Evolutionary conservation across 2,329 filamentous ascomycete species (phyloP).

Genomic region (Clarireedia homoeocarpa): DNA sequence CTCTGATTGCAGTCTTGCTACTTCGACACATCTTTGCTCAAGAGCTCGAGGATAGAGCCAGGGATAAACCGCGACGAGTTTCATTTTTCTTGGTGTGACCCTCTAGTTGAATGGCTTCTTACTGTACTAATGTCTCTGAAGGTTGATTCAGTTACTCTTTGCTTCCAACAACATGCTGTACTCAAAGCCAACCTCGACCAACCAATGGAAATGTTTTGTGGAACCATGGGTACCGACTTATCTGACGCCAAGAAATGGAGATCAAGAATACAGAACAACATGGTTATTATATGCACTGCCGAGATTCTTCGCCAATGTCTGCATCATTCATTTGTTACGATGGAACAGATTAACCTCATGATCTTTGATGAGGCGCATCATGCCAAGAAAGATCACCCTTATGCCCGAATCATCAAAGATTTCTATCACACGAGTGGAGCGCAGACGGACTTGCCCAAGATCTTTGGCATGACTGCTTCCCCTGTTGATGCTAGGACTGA

Average conservation of each 20-base stretch:
- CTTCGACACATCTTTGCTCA: slow-evolving; percentile 67
- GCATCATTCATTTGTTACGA: slow-evolving; percentile 68
- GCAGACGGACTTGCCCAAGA: slow-evolving; percentile 52
- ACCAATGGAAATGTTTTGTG: slow-evolving; percentile 65
- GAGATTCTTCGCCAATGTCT: slow-evolving; percentile 77
- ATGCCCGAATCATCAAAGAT: slow-evolving; percentile 82
- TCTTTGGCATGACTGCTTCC: slow-evolving; percentile 96
- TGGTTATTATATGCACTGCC: slow-evolving; percentile 87
- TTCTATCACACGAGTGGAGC: slow-evolving; percentile 53
- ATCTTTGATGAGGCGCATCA: slow-evolving; percentile 97
- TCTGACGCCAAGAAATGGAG: slow-evolving; percentile 54
- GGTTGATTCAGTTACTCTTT: slow-evolving; percentile 77
- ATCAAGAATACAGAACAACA: slow-evolving; percentile 53
- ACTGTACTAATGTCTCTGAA: background rate
- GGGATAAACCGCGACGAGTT: slow-evolving; percentile 51
- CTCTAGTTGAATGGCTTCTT: too few relatives aligned
- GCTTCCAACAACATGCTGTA: slow-evolving; percentile 82
- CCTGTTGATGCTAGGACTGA: slow-evolving; percentile 80
- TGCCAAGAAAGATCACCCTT: slow-evolving; percentile 87
- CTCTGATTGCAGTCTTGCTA: slow-evolving; percentile 84
- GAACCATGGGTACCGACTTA: slow-evolving; percentile 55
- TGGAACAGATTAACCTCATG: slow-evolving; percentile 78
- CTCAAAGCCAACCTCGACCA: slow-evolving; percentile 75
- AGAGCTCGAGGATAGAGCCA: slow-evolving; percentile 63
- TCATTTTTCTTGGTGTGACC: slow-evolving; percentile 70